Base-by-base conservation (phyloP, 768 basidiomycete genomes). In the Floccularia luteovirens region DNA sequence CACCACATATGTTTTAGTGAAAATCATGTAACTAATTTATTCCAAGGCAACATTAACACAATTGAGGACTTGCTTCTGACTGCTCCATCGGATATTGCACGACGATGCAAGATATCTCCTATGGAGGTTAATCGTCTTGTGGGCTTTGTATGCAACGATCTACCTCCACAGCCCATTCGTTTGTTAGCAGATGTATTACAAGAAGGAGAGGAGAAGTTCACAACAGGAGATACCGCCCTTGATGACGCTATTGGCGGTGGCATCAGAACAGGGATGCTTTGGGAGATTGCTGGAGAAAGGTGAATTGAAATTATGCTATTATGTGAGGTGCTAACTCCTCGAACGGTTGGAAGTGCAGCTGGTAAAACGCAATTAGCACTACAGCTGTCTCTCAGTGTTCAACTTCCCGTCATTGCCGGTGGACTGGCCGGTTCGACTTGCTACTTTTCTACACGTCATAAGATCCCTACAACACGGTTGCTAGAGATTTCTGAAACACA, bases 301-400 rank as follows among this genome's bases (percentile, higher is more conserved):
- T 91, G 58, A 45, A 62, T 33, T 35, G 27, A n/a, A 20, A n/a
- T 8, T 21, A 19, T 14, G 24, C 6, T 21, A 25, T 36, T 8
- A 24, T 45, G 19, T 10, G 35, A 17, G 16, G 36, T n/a, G 42
- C 31, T 36, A 17, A 19, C 27, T 31, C 17, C 17, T 38, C n/a
- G n/a, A n/a, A n/a, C n/a, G 14, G 14, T 37, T 41, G 8, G 16
- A 34, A 99, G 96, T 55, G 83, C 91, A 17, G 80, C 94, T 20
- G 96, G 96, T 27, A 99, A 99, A 63, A 91, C 91, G 1, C 92
- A 98, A 51, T 61, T 98, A 3, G 87, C 85, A 3, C 67, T 99
- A 11, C 91, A 93, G 48, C 71, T 90, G 14, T 77, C 89, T 3
- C 64, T 94, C 22, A 67, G 75, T 16, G 83, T 87, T 1, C 93